A percentile compares a stretch with the other conserved stretches of the same genome.
These are phyloP conservation scores for Penicillium vulpinum DNA, from an alignment of 2,329 filamentous ascomycete species.

Conservation along the genomic window DNA sequence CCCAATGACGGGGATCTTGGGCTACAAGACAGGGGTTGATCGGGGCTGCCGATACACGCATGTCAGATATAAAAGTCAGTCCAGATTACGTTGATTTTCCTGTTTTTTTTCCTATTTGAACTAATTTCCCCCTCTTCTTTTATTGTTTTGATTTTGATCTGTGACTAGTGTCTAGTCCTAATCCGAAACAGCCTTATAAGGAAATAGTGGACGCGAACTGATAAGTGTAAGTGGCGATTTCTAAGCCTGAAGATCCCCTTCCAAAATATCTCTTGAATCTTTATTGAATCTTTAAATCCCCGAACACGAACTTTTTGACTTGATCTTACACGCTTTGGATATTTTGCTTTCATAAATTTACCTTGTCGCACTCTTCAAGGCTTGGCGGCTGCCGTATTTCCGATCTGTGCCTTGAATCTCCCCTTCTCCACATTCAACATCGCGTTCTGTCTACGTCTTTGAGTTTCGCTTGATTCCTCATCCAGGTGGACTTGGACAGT, in stretches of 20 bases:
- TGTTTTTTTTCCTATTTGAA: not conserved
- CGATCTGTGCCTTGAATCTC: slow-evolving; percentile 21
- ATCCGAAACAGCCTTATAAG: slow-evolving; percentile 9
- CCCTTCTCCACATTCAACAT: slow-evolving; percentile 24
- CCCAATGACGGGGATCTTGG: slow-evolving; percentile 2
- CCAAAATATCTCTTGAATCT: not conserved
- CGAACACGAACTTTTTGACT: not conserved
- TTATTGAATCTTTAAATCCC: not conserved
- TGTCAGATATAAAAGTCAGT: slow-evolving; percentile 15
- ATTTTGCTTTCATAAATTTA: not conserved
- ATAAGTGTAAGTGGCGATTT: slow-evolving; percentile 12
- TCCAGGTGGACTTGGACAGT: not conserved
- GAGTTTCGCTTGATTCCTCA: slow-evolving; percentile 11
- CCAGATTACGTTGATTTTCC: not conserved
- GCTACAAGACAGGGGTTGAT: slow-evolving; percentile 3
- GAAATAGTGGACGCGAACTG: slow-evolving; percentile 1
- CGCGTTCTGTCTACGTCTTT: slow-evolving; percentile 6
- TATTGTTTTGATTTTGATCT: not conserved
- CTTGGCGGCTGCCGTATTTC: slow-evolving; percentile 24
- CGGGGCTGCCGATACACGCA: slow-evolving; percentile 12
- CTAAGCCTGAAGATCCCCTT: not conserved
- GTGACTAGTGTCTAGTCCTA: not conserved
- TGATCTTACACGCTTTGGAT: not conserved
- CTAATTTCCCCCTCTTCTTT: not conserved
- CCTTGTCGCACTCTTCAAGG: slow-evolving; percentile 1